Conservation (phyloP, 768 basidiomycete species). For the Tulasnella sp. region DNA sequence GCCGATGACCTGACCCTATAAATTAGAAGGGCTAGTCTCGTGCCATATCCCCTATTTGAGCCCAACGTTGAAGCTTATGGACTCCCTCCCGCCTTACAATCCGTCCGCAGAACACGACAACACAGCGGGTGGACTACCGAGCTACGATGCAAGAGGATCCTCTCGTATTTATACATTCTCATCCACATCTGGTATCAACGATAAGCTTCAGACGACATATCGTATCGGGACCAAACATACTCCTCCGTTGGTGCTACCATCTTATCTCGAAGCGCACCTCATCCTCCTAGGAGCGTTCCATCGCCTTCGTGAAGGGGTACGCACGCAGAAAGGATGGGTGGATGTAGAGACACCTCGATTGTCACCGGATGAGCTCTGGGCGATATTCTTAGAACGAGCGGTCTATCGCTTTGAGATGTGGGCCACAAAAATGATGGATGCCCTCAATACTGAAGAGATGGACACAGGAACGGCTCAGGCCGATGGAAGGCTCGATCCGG, state of each 20-base stretch:
- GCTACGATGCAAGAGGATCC: neutral
- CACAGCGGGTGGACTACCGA: neutral
- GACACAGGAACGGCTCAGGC: too few relatives aligned
- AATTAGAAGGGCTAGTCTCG: too few relatives aligned
- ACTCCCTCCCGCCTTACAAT: too few relatives aligned
- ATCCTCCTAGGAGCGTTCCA: conserved; percentile 21
- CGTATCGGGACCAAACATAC: conserved; percentile 1
- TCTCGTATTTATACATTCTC: neutral
- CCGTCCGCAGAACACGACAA: too few relatives aligned
- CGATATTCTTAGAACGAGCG: conserved; percentile 16
- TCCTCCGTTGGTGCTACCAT: conserved; percentile 4
- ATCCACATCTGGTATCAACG: neutral
- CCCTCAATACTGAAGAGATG: neutral
- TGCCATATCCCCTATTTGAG: too few relatives aligned
- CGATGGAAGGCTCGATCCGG: neutral
- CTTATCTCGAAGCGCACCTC: conserved; percentile 18
- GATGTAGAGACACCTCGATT: neutral
- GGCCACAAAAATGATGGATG: neutral
- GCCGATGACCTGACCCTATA: too few relatives aligned
- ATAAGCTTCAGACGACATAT: neutral
- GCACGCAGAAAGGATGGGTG: neutral
- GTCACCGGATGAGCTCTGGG: conserved; percentile 20
- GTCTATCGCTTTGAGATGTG: conserved; percentile 19
- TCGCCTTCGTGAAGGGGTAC: conserved; percentile 11
- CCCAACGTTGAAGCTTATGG: too few relatives aligned